Evolutionary conservation across 192 early-diverging fungal species (phyloP).

Genomic region (Oehlia diaphana): DNA sequence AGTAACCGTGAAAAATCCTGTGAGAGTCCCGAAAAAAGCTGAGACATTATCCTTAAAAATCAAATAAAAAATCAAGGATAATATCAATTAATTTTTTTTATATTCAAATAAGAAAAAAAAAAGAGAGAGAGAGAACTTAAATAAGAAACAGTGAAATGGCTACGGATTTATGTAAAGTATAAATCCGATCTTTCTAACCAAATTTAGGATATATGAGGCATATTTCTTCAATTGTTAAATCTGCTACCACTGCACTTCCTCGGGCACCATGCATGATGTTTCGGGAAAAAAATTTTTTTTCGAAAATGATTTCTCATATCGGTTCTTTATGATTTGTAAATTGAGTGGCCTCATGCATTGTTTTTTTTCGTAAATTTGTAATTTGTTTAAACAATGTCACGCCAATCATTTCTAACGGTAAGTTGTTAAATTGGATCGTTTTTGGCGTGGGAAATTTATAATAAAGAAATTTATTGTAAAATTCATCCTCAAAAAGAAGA

Average conservation of each 20-base stretch:
- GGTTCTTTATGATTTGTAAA: too few relatives aligned
- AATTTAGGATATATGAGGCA: neutral
- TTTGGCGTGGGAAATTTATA: too few relatives aligned
- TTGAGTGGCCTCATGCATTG: too few relatives aligned
- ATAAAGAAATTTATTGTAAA: too few relatives aligned
- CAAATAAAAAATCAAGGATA: neutral
- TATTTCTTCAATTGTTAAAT: neutral
- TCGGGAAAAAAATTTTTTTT: neutral
- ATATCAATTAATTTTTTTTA: neutral
- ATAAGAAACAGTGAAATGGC: neutral
- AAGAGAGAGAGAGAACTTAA: neutral
- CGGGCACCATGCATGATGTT: neutral
- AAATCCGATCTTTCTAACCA: neutral
- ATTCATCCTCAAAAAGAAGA: too few relatives aligned
- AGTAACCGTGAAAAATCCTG: neutral
- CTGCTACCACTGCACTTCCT: neutral
- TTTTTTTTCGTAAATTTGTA: too few relatives aligned
- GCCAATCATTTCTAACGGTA: too few relatives aligned
- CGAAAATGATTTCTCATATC: too few relatives aligned
- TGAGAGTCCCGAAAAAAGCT: slow-evolving; percentile 3
- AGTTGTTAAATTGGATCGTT: too few relatives aligned
- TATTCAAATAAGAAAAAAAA: too few relatives aligned
- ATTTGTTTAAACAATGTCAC: too few relatives aligned
- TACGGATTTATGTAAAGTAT: neutral
- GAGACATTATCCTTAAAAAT: neutral